Evolutionary conservation across 169 alveolate species (phyloP), one percentile per base, ranked within the genome.

Genomic region (Eimeria acervulina): DNA sequence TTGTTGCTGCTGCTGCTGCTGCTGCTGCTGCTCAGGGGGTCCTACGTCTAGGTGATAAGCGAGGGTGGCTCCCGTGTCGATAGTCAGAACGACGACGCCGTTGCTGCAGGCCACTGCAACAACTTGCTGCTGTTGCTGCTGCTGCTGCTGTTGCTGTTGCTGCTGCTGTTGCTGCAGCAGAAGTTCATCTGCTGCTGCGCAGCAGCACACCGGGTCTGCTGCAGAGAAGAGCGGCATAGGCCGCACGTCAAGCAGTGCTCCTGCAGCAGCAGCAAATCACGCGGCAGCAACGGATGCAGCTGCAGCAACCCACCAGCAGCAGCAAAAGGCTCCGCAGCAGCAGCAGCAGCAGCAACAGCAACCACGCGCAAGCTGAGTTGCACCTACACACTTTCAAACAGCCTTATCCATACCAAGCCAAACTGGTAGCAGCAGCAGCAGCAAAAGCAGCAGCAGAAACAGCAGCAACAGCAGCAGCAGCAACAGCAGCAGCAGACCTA

Each of bases 21-120:
- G 55, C 55, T 47, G 55, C 55, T 47, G 55, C 55, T 47, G 55
- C 55, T 47, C 55, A 47, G 12, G 55, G 55, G 12, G 55, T 5
- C 55, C 55, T 47, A 47, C 89, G 63, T 78, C 89, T 31, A 78
- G 63, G 63, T 36, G 89, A 23, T 78, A 42, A 1, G 63, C 66
- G 33, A 78, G 89, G 63, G 36, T 26, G 12, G 89, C 89, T 38
- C 89, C 44, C 38, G 63, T 78, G 28, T 36, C 89, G 38, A 78
- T 40, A 6, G 89, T 78, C 63, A 78, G 44, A 36, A 78, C 89
- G 44, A 78, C 63, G 28, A 78, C 89, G 44, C 63, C 89, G 89
- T 23, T 78, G 89, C 89, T 78, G 89, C 89, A 78, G 28, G 89
- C 89, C 63, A 78, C 89, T 40, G 66, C 89, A 78, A 63, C 89